Conservation (phyloP, 352 stramenopile species). For the Phytopythium ostracodes region DNA sequence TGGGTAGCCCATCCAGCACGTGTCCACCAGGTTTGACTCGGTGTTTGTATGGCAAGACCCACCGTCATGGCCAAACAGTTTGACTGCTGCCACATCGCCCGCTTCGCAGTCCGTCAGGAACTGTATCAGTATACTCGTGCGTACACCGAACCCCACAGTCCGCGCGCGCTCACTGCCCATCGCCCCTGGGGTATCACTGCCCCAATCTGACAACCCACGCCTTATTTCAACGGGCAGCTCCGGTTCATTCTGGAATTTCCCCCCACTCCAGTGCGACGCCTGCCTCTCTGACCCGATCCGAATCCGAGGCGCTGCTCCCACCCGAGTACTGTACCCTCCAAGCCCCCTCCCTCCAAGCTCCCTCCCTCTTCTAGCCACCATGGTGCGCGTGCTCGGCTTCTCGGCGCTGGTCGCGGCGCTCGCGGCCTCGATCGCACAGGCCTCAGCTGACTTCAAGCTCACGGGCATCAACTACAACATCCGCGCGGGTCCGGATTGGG, state of each 20-base stretch:
- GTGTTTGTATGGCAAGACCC: neutral
- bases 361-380: constrained; percentile 6
- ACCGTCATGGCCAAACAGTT: too few species aligned
- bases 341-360: neutral
- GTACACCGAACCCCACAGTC: neutral
- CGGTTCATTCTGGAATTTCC: neutral
- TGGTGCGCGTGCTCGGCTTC: constrained; percentile 31
- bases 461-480: constrained; percentile 78
- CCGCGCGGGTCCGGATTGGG: constrained; percentile 48
- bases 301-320: neutral
- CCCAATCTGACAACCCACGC: too few species aligned
- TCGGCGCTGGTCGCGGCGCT: constrained; percentile 20
- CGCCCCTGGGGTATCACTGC: neutral
- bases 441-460: constrained; percentile 29
- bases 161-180: neutral
- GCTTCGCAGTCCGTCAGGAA: neutral
- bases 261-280: neutral
- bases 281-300: neutral
- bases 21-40: neutral
- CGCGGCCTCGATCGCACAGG: constrained; percentile 19
- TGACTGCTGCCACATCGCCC: neutral
- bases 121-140: too few species aligned
- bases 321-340: constrained; percentile 3
- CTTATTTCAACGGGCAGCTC: neutral
- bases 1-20: neutral